Evolutionary conservation across 2,329 filamentous ascomycete genomes (phyloP).

Genomic region (Phoma sp.): DNA sequence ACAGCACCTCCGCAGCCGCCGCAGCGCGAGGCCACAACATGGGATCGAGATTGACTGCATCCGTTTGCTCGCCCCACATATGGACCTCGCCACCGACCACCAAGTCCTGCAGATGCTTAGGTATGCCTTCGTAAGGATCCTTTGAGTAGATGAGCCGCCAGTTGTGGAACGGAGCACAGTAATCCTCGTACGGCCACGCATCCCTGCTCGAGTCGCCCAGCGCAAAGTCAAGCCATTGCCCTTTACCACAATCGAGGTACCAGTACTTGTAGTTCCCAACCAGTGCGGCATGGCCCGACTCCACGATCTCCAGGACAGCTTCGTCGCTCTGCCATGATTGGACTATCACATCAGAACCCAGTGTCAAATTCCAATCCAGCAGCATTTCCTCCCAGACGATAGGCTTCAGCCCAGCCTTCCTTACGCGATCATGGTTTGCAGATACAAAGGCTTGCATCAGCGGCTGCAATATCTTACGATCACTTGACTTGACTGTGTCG

Average conservation of each 20-base stretch:
- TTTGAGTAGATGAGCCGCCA: constrained; percentile 84
- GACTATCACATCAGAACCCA: constrained; percentile 74
- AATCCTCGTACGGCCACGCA: constrained; percentile 76
- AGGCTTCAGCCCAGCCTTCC: constrained; percentile 69
- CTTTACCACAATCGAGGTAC: constrained; percentile 85
- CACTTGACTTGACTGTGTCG: constrained; percentile 69
- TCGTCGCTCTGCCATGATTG: constrained; percentile 76
- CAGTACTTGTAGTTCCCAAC: constrained; percentile 79
- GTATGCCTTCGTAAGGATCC: constrained; percentile 68
- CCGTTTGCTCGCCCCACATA: constrained; percentile 80
- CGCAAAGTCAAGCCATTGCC: constrained; percentile 76
- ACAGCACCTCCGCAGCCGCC: constrained; percentile 79
- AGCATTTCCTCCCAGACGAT: constrained; percentile 91
- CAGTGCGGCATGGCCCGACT: constrained; percentile 71
- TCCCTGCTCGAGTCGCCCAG: constrained; percentile 58
- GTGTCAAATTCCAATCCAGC: constrained; percentile 75
- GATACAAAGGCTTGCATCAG: constrained; percentile 80
- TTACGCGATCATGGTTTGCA: constrained; percentile 69
- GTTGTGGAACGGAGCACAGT: constrained; percentile 79
- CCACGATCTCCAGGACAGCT: constrained; percentile 66
- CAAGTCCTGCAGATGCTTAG: constrained; percentile 66
- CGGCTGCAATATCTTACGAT: constrained; percentile 69
- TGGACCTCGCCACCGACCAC: constrained; percentile 83
- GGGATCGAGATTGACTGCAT: constrained; percentile 74
- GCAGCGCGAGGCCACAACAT: constrained; percentile 79